A percentile compares a stretch with the other conserved stretches of the same genome.
phyloP scores from a whole-genome alignment of 1,284 basidiomycete genomes.

The Malassezia equina region DNA sequence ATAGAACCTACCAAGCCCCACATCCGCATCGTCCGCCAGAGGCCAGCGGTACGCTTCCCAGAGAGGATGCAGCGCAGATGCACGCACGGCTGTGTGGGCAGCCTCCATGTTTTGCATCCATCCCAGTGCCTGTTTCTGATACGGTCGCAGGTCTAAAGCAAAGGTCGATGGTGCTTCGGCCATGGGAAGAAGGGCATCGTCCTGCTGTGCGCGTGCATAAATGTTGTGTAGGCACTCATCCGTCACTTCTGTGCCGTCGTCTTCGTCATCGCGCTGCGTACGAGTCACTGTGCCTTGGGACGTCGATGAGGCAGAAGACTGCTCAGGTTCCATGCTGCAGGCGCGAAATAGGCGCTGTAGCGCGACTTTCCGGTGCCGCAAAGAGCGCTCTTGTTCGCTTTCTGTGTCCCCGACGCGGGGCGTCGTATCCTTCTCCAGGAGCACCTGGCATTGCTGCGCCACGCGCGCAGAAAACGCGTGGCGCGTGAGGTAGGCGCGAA shows the following conservation, averaged over 20 bases:
- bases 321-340: slow-evolving; percentile 30
- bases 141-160: slow-evolving; percentile 63
- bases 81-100: slow-evolving; percentile 21
- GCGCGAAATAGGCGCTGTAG: slow-evolving; percentile 39
- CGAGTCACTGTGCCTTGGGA: neutral
- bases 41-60: slow-evolving; percentile 68
- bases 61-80: slow-evolving; percentile 68
- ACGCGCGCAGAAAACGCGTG: slow-evolving; percentile 9
- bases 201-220: slow-evolving; percentile 59
- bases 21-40: slow-evolving; percentile 18
- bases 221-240: slow-evolving; percentile 29
- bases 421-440: neutral
- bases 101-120: slow-evolving; percentile 88
- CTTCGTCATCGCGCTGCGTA: slow-evolving; percentile 11
- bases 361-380: slow-evolving; percentile 65
- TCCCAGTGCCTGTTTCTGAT: slow-evolving; percentile 89
- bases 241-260: slow-evolving; percentile 39
- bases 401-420: slow-evolving; percentile 57
- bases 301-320: slow-evolving; percentile 4
- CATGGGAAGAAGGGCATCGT: slow-evolving; percentile 65
- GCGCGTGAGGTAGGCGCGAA: slow-evolving; percentile 31
- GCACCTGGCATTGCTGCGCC: neutral
- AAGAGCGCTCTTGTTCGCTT: slow-evolving; percentile 60
- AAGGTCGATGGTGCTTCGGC: slow-evolving; percentile 76
- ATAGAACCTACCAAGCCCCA: slow-evolving; percentile 22